Percentiles rank a stretch among this genome's conserved stretches.
Evolutionary conservation across 768 basidiomycete genomes (phyloP).

Genomic region (Trametopsis cervina): DNA sequence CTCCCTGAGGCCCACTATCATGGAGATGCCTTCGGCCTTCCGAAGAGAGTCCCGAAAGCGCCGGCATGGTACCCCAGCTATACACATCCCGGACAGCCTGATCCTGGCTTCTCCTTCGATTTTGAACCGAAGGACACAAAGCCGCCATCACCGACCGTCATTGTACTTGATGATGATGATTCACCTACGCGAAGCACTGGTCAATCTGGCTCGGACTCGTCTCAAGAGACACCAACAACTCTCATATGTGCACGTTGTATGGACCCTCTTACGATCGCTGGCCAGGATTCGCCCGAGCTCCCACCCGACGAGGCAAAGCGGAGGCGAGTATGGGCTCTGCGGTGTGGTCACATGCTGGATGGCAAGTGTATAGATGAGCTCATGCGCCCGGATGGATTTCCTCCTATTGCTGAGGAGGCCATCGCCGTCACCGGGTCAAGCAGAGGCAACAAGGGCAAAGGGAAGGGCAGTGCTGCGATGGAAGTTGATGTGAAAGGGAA

Average conservation of each 20-base stretch:
- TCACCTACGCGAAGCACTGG: constrained; percentile 10
- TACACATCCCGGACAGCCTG: constrained; percentile 53
- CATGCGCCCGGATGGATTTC: constrained; percentile 33
- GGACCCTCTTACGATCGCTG: constrained; percentile 54
- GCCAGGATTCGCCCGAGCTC: constrained; percentile 23
- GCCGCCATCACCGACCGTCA: constrained; percentile 27
- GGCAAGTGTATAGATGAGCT: constrained; percentile 64
- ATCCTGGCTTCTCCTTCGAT: constrained; percentile 63
- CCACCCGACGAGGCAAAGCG: constrained; percentile 32
- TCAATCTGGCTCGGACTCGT: constrained; percentile 21
- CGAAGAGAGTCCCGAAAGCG: constrained; percentile 2
- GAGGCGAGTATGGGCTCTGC: constrained; percentile 59
- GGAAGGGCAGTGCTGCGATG: constrained; percentile 9
- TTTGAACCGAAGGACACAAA: constrained; percentile 35
- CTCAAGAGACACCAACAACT: constrained; percentile 30
- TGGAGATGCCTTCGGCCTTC: not conserved
- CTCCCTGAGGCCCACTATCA: not conserved
- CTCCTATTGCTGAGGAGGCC: not conserved
- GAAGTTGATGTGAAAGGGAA: constrained; percentile 38
- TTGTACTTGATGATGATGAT: constrained; percentile 42
- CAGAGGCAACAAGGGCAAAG: not conserved
- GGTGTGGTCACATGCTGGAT: constrained; percentile 75
- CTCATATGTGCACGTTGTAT: constrained; percentile 65
- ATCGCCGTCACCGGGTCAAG: not conserved
- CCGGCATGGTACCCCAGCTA: constrained; percentile 16